These are phyloP conservation scores for Aspergillus ellipticus DNA, from an alignment of 495 filamentous ascomycete species.

Conservation along the genomic window DNA sequence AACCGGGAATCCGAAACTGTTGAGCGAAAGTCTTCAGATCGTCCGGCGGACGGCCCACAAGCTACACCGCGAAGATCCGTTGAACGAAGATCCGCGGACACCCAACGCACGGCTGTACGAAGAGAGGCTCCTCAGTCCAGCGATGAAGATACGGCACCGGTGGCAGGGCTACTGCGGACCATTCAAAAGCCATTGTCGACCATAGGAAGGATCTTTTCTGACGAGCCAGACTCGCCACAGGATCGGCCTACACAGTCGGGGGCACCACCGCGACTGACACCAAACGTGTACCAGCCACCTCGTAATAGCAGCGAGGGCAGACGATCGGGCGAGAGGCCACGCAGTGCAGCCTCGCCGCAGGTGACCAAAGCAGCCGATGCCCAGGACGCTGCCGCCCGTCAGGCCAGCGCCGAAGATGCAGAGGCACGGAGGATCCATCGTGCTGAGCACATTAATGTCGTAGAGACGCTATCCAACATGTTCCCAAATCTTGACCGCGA, in stretches of 20 bases:
- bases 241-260: constrained; percentile 44
- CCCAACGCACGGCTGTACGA: constrained; percentile 48
- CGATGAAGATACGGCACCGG: constrained; percentile 71
- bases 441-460: constrained; percentile 83
- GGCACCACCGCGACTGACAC: constrained; percentile 55
- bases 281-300: constrained; percentile 51
- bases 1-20: constrained; percentile 54
- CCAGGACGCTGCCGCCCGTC: constrained; percentile 88
- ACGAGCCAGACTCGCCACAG: constrained; percentile 54
- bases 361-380: constrained; percentile 42
- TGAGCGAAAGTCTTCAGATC: constrained; percentile 60
- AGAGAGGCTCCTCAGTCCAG: constrained; percentile 39
- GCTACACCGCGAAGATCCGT: constrained; percentile 51
- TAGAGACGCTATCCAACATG: constrained; percentile 89
- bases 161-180: constrained; percentile 80
- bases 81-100: constrained; percentile 55
- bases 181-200: constrained; percentile 90
- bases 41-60: constrained; percentile 13
- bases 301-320: constrained; percentile 42
- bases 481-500: constrained; percentile 89
- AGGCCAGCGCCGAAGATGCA: constrained; percentile 88
- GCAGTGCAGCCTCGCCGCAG: constrained; percentile 27
- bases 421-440: constrained; percentile 82
- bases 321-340: constrained; percentile 45
- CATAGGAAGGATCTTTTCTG: constrained; percentile 96